Conservation (phyloP, 2,329 filamentous ascomycete species). For the Clonostachys sp. region DNA sequence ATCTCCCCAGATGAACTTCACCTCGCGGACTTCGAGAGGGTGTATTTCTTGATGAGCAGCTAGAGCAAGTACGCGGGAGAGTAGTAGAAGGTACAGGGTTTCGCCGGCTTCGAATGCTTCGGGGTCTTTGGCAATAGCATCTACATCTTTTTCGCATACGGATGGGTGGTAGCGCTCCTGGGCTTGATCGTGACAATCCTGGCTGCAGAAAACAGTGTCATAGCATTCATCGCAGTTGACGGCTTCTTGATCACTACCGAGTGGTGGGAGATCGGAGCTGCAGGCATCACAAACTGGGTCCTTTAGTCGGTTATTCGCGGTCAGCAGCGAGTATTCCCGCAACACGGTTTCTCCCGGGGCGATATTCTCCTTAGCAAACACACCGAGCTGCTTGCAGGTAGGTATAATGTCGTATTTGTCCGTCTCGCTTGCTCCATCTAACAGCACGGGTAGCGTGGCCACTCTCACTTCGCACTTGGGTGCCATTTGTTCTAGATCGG, state of each 20-base stretch:
- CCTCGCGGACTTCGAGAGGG: slow-evolving; percentile 58
- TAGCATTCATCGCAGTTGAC: slow-evolving; percentile 57
- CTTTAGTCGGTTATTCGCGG: slow-evolving; percentile 83
- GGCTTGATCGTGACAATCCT: slow-evolving; percentile 53
- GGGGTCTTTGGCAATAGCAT: slow-evolving; percentile 60
- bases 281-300: slow-evolving; percentile 89
- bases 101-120: slow-evolving; percentile 55
- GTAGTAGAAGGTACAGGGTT: slow-evolving; percentile 58
- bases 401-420: slow-evolving; percentile 44
- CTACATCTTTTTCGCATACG: slow-evolving; percentile 62
- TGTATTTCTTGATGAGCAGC: slow-evolving; percentile 54
- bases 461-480: slow-evolving; percentile 78
- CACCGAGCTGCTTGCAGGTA: slow-evolving; percentile 73
- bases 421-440: slow-evolving; percentile 46
- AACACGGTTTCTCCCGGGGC: slow-evolving; percentile 71
- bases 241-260: slow-evolving; percentile 39
- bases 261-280: slow-evolving; percentile 64
- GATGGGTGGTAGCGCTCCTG: slow-evolving; percentile 58
- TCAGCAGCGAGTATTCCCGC: slow-evolving; percentile 78
- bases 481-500: slow-evolving; percentile 61
- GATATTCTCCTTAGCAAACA: slow-evolving; percentile 85
- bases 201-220: slow-evolving; percentile 63
- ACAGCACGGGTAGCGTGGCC: slow-evolving; percentile 69
- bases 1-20: slow-evolving; percentile 68
- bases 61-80: slow-evolving; percentile 61